Percentiles rank a stretch among this genome's conserved stretches.
phyloP scores from a whole-genome alignment of 176 grass and related monocot genomes.

The Pharus latifolius region DNA sequence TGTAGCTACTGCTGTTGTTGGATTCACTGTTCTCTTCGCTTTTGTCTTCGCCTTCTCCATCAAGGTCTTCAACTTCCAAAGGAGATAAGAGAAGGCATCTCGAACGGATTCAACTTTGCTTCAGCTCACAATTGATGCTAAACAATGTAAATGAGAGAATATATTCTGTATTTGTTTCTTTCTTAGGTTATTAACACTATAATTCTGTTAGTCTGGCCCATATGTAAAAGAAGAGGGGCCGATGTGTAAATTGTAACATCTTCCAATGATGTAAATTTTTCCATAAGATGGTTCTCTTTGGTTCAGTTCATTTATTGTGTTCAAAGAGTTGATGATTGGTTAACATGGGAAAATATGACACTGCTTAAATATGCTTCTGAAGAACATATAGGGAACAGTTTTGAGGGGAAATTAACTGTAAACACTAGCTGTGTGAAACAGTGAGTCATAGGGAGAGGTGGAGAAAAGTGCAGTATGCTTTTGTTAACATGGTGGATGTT shows the following conservation, averaged over 20 bases:
- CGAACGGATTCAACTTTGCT: neutral
- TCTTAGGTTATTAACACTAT: neutral
- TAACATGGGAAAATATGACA: neutral
- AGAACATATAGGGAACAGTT: neutral
- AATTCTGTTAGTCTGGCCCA: neutral
- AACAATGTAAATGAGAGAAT: neutral
- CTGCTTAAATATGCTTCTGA: neutral
- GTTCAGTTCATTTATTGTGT: neutral
- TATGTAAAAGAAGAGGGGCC: neutral
- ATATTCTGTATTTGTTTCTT: neutral
- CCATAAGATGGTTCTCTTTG: neutral
- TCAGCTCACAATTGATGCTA: neutral
- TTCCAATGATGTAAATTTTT: neutral
- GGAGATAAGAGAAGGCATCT: conserved; percentile 26
- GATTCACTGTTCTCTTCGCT: conserved; percentile 49
- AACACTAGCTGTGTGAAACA: neutral
- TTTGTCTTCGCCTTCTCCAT: conserved; percentile 56
- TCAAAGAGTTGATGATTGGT: neutral
- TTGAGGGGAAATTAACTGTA: neutral
- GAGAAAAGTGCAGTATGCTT: no score
- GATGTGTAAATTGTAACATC: neutral
- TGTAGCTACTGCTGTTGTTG: conserved; percentile 60
- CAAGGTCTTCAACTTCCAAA: conserved; percentile 58
- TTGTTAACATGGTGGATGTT: no score
- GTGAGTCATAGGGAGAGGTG: no score